Conservation (phyloP, 768 basidiomycete genomes). For the Pleurotus djamor region DNA sequence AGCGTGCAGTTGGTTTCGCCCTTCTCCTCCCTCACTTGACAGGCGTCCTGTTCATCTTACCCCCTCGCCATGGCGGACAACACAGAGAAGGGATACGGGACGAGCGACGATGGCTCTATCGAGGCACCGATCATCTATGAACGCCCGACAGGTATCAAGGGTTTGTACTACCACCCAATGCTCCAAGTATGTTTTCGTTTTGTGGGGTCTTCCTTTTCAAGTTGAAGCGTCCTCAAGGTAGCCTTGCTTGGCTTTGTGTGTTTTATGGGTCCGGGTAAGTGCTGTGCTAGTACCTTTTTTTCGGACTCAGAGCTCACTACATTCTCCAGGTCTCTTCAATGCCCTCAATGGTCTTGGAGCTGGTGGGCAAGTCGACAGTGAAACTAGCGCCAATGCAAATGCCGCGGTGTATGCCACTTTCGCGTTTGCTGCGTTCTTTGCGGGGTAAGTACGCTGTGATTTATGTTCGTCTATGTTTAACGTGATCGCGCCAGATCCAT, state of each 20-base stretch:
- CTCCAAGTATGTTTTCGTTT: constrained; percentile 40
- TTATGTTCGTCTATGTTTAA: neutral
- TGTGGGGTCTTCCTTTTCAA: neutral
- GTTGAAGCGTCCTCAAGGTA: constrained; percentile 23
- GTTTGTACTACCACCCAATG: constrained; percentile 55
- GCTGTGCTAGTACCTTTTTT: constrained; percentile 11
- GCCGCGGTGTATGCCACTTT: constrained; percentile 56
- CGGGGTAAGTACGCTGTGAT: constrained; percentile 43
- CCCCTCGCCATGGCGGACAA: neutral
- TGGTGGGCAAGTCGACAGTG: constrained; percentile 54
- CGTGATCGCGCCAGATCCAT: constrained; percentile 47
- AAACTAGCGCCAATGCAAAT: constrained; percentile 54
- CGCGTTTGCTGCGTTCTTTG: constrained; percentile 61
- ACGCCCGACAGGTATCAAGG: constrained; percentile 37
- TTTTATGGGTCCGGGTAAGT: constrained; percentile 55
- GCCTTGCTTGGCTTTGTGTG: constrained; percentile 68
- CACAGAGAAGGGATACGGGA: neutral
- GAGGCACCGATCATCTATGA: neutral
- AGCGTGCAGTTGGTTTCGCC: neutral
- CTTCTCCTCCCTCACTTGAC: neutral
- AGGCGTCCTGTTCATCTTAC: neutral
- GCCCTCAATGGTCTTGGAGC: constrained; percentile 63
- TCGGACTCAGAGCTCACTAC: neutral
- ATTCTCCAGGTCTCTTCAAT: constrained; percentile 58
- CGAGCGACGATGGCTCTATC: neutral